phyloP scores from a whole-genome alignment of 208 protist species.

The Phytomonas francai region DNA sequence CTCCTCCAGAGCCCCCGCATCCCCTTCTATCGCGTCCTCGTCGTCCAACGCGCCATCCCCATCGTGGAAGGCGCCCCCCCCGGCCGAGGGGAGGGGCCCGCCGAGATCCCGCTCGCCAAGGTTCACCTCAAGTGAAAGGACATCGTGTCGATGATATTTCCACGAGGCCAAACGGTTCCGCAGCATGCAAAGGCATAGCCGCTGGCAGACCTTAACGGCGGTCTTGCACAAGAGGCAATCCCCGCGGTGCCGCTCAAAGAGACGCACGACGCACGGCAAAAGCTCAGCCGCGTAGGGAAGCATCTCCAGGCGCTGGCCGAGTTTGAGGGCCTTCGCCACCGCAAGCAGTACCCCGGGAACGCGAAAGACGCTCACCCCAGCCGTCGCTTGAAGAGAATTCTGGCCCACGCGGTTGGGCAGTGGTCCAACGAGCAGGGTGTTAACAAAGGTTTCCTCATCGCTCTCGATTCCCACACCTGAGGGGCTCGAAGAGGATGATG shows the following conservation, averaged over 20 bases:
- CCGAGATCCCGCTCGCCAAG: constrained; percentile 19
- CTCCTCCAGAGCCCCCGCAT: constrained; percentile 68
- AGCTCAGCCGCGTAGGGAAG: constrained; percentile 44
- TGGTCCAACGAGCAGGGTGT: not conserved
- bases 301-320: constrained; percentile 84
- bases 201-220: constrained; percentile 87
- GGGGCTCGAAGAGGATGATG: not conserved
- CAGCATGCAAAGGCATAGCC: constrained; percentile 86
- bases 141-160: constrained; percentile 79
- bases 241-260: constrained; percentile 10
- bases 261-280: constrained; percentile 24
- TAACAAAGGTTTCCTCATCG: not conserved
- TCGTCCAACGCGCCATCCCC: constrained; percentile 17
- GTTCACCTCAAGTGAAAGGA: constrained; percentile 61
- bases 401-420: not conserved
- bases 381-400: not conserved
- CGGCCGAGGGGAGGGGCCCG: not conserved
- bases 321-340: constrained; percentile 89
- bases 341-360: constrained; percentile 80
- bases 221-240: constrained; percentile 82
- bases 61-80: not conserved
- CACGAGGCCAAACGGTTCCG: constrained; percentile 79
- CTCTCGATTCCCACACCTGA: not conserved
- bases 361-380: constrained; percentile 9
- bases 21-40: constrained; percentile 35